Base-by-base conservation (phyloP, 768 basidiomycete species). In the Royoungia palumana region DNA sequence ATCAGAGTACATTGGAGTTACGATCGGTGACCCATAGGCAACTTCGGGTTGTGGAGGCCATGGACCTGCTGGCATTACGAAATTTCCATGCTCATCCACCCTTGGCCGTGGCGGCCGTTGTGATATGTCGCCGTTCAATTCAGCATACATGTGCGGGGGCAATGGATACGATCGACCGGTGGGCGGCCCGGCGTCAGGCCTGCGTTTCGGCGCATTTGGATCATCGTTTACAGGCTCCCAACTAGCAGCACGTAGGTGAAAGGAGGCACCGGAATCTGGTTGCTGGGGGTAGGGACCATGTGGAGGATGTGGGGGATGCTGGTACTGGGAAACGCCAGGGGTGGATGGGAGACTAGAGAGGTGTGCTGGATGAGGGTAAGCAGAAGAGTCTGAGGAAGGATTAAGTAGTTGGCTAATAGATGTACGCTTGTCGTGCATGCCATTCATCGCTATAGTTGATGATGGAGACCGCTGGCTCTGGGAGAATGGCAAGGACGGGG, bases 211-310 rank as follows among this genome's bases (percentile, higher is more conserved):
- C 40, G 70, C 65, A 22, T 64, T 71, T 55, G 64, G 68, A 63
- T 60, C 66, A 53, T 68, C 72, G 43, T 56, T 66, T 40, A 55
- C 68, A 44, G 55, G 61, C 24, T 74, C 75, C 82, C 84, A 85
- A 58, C 67, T 80, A 6, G 84, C 84, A 11, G 81, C 78, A 35
- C 81, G 75, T n/a, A 85, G 76, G 58, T 78, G 74, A 57, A 74
- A 85, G 20, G 75, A 63, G 11, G 70, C 46, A 11, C 47, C 55
- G 28, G 68, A 58, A 1, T 66, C 68, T 11, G 58, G 60, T 9
- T 66, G 62, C 4, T 51, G 66, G 3, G 63, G 42, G 34, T 70
- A 70, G 20, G 56, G 59, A 13, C 41, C 42, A 16, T 61, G 67
- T 2, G 53, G 61, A 2, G 65, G 63, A 19, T 62, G 57, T 5